A percentile compares a stretch with the other conserved stretches of the same genome.
phyloP scores from a whole-genome alignment of 108 stramenopile genomes.

The Nitzschia sp. region DNA sequence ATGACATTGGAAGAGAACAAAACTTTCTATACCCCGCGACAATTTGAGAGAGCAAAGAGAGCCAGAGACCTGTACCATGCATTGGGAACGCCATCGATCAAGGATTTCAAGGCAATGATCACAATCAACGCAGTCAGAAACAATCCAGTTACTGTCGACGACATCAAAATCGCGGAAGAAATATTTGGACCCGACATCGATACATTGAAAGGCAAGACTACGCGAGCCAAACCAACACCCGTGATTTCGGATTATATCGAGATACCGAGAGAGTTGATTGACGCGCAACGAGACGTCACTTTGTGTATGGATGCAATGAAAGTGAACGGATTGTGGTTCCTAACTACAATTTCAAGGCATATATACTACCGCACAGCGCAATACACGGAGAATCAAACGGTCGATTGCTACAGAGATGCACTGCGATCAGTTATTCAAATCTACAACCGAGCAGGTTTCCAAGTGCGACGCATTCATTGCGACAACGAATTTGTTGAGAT shows the following conservation, averaged over 20 bases:
- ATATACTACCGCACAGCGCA: conserved; percentile 34
- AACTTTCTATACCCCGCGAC: conserved; percentile 9
- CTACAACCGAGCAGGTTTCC: conserved; percentile 26
- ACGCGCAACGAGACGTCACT: conserved; percentile 19
- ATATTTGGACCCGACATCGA: conserved; percentile 41
- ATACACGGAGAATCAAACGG: background rate
- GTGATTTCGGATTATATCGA: conserved; percentile 23
- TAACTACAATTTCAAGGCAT: conserved; percentile 25
- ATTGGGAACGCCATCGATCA: conserved; percentile 31
- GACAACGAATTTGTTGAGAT: conserved; percentile 28
- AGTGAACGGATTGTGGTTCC: conserved; percentile 43
- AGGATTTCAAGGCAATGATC: conserved; percentile 23
- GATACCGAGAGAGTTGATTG: conserved; percentile 24
- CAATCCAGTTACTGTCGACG: conserved; percentile 35
- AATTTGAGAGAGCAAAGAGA: conserved; percentile 17
- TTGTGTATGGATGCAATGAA: conserved; percentile 40
- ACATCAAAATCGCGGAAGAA: conserved; percentile 28
- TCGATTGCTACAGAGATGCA: background rate
- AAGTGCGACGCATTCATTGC: conserved; percentile 5
- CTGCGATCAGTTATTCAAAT: background rate
- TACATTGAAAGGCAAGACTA: conserved; percentile 46
- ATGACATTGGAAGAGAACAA: conserved; percentile 20
- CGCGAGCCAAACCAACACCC: conserved; percentile 7
- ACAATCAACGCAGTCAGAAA: conserved; percentile 35
- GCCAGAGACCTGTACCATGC: conserved; percentile 27